These are phyloP conservation scores for Rhynchospora pubera DNA, from an alignment of 176 grass and related monocot genomes.

Conservation along the genomic window DNA sequence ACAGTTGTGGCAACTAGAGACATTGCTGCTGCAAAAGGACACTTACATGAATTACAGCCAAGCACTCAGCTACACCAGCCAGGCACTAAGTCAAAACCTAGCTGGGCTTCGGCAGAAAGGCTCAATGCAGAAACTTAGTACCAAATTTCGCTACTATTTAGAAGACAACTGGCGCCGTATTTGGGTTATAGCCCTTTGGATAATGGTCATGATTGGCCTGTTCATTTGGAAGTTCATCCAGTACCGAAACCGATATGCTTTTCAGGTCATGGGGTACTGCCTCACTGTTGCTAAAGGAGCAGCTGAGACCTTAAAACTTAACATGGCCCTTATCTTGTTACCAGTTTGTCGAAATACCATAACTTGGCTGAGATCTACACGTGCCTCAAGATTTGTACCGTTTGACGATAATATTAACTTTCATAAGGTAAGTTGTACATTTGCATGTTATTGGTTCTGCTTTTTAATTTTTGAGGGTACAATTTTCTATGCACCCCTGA, in stretches of 20 bases:
- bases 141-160: constrained; percentile 63
- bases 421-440: constrained; percentile 69
- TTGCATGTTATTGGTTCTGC: background rate
- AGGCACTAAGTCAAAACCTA: constrained; percentile 89
- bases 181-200: constrained; percentile 87
- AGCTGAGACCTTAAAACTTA: constrained; percentile 94
- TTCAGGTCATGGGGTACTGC: constrained; percentile 90
- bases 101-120: constrained; percentile 50
- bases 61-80: constrained; percentile 90
- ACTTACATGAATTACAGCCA: constrained; percentile 93
- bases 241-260: constrained; percentile 66
- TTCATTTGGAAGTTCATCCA: constrained; percentile 95
- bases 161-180: constrained; percentile 95
- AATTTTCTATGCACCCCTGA: background rate
- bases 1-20: constrained; percentile 97
- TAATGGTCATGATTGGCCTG: constrained; percentile 65
- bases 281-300: constrained; percentile 84
- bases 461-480: background rate
- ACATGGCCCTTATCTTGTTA: constrained; percentile 92
- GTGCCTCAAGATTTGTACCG: constrained; percentile 57
- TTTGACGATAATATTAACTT: constrained; percentile 99
- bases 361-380: constrained; percentile 89
- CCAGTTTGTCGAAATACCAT: constrained; percentile 95
- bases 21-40: constrained; percentile 85
- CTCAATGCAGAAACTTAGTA: constrained; percentile 64